Base-by-base conservation (phyloP, 1,284 basidiomycete species). In the Cutaneotrichosporon mucoides region DNA sequence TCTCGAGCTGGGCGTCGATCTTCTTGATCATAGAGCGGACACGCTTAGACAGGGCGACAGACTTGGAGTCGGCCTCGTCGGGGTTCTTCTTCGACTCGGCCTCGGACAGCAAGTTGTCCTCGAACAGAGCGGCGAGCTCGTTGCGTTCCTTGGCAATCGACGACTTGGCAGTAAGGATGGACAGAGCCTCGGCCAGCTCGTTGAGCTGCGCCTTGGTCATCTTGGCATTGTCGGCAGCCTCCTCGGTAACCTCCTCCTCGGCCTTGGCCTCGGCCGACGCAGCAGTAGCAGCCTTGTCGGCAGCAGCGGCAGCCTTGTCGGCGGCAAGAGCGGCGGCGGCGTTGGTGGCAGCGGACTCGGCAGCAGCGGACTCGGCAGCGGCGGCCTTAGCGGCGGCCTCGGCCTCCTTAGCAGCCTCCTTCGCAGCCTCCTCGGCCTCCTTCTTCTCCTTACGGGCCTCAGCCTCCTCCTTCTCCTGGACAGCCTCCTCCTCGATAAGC, bases 201-300 rank as follows among this genome's bases (percentile, higher is more conserved):
- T 88, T 88, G 33, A 99, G 84, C 75, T 99, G 96, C 75, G 99
- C 95, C 41, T 90, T 86, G 5, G 93, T 99, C 95, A 99, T 98
- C 57, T 92, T 87, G 37, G 92, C 92, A 67, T 89, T 85, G 54
- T 84, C 83, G 49, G 56, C 53, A 56, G 61, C 54, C 53, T 60
- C 53, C 56, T 62, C 57, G 41, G 67, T 66, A 36, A 49, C 46
- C 46, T 60, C 53, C 13, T 45, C 59, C 56, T 65, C 62, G 10
- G 38, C 12, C 38, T 40, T 43, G 13, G 76, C 44, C 55, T 88
- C 87, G 82, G 92, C 88, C 63, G 87, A 85, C 67, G 91, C 88
- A 16, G 11, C 68, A 89, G 89, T 62, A 90, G 76, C 54, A 90
- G 84, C n/a, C 37, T 85, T 86, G 70, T 88, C 83, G 33, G 87